Conservation (phyloP, 371 early-diverging fungal genomes). For the Mortierella sp. region DNA sequence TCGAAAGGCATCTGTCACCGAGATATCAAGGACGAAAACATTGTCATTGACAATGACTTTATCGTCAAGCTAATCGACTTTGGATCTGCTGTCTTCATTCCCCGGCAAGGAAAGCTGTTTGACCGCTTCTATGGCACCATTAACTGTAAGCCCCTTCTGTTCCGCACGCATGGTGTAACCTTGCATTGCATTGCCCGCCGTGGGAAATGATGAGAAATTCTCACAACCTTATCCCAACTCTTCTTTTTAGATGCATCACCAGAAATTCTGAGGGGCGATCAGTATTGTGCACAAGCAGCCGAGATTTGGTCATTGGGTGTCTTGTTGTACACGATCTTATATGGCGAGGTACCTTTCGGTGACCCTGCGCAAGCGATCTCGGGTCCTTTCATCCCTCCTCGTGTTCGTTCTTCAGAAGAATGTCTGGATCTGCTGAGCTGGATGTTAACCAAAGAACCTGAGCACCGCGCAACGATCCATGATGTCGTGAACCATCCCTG, state of each 20-base stretch:
- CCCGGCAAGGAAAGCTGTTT: conserved; percentile 60
- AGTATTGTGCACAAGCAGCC: conserved; percentile 82
- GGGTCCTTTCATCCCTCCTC: conserved; percentile 59
- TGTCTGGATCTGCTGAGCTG: conserved; percentile 70
- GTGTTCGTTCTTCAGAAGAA: conserved; percentile 57
- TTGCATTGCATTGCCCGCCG: too few relatives aligned
- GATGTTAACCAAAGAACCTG: conserved; percentile 71
- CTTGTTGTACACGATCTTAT: conserved; percentile 77
- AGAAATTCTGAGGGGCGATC: conserved; percentile 77
- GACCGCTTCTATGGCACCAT: conserved; percentile 76
- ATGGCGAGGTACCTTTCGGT: conserved; percentile 80
- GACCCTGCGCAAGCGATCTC: conserved; percentile 62
- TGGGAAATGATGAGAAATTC: neutral
- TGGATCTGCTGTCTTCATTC: conserved; percentile 76
- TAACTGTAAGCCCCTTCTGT: conserved; percentile 38
- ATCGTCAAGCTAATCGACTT: conserved; percentile 85
- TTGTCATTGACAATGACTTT: conserved; percentile 78
- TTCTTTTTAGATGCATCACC: conserved; percentile 67
- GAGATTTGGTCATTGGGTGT: conserved; percentile 89
- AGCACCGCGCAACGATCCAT: conserved; percentile 66
- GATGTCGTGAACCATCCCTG: conserved; percentile 76
- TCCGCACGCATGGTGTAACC: neutral
- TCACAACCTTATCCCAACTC: conserved; percentile 19
- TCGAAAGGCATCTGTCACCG: conserved; percentile 65
- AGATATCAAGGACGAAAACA: conserved; percentile 82